Evolutionary conservation across 2,329 filamentous ascomycete genomes (phyloP).

Genomic region (Apiospora arundinis): DNA sequence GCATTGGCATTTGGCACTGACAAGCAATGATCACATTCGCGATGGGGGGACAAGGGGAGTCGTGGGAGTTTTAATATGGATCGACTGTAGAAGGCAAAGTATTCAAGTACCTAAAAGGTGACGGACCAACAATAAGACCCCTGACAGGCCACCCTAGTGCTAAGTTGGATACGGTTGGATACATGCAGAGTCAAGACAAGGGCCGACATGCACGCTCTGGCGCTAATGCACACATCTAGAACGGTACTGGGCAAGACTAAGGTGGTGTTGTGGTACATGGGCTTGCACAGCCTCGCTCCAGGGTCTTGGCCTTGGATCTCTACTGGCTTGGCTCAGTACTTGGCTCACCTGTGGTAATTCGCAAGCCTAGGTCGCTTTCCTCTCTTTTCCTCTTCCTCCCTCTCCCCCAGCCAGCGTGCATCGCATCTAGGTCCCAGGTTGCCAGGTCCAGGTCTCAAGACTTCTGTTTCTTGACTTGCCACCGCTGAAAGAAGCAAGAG

Average conservation of each 20-base stretch:
- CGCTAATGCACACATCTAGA: conserved; percentile 14
- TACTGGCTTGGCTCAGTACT: not conserved
- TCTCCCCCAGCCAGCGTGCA: not conserved
- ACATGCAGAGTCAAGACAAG: conserved; percentile 2
- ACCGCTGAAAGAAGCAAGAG: not conserved
- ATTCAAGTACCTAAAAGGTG: no score
- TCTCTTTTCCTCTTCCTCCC: not conserved
- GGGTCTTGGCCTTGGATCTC: conserved; percentile 6
- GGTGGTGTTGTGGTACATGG: conserved; percentile 17
- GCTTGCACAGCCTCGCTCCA: conserved; percentile 14
- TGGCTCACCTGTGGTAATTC: not conserved
- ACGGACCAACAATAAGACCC: not conserved
- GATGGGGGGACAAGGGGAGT: no score
- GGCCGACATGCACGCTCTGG: conserved; percentile 15
- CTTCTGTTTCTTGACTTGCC: not conserved
- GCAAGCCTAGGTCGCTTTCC: not conserved
- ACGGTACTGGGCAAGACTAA: conserved; percentile 5
- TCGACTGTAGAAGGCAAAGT: not conserved
- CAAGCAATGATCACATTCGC: not conserved
- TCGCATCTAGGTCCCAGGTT: not conserved
- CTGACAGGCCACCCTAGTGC: not conserved
- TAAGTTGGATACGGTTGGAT: not conserved
- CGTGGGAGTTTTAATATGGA: not conserved
- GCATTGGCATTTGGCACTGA: not conserved
- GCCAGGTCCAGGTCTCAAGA: not conserved